A percentile compares a stretch with the other conserved stretches of the same genome.
These are phyloP conservation scores for Plasmodium gaboni DNA, from an alignment of 169 alveolate genomes.

Conservation along the genomic window DNA sequence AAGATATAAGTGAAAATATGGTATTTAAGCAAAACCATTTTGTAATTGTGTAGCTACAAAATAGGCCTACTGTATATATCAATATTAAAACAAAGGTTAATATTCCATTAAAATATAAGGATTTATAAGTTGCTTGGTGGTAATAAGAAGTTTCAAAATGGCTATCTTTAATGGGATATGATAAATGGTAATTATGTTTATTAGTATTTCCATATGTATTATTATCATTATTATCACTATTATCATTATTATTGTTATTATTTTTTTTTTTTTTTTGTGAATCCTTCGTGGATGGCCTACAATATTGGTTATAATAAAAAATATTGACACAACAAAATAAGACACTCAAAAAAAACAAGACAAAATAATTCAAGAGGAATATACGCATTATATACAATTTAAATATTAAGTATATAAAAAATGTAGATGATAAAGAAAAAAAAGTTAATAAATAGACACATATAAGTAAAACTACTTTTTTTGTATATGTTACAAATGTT, in stretches of 20 bases:
- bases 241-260: not conserved
- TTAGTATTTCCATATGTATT: not conserved
- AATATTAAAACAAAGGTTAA: slow-evolving; percentile 6
- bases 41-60: slow-evolving; percentile 31
- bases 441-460: slow-evolving; percentile 8
- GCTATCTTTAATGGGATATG: not conserved
- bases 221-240: not conserved
- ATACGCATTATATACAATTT: slow-evolving; percentile 20
- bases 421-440: slow-evolving; percentile 43
- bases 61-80: slow-evolving; percentile 22
- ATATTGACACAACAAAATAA: slow-evolving; percentile 33
- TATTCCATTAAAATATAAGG: slow-evolving; percentile 49
- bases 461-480: slow-evolving; percentile 6
- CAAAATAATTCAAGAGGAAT: slow-evolving; percentile 21
- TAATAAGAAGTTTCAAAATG: not conserved
- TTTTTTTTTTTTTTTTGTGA: not conserved
- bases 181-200: not conserved
- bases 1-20: slow-evolving; percentile 1
- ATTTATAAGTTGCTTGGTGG: slow-evolving; percentile 38
- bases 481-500: slow-evolving; percentile 3
- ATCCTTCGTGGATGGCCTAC: not conserved
- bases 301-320: slow-evolving; percentile 27
- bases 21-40: slow-evolving; percentile 28
- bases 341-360: slow-evolving; percentile 48
- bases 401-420: slow-evolving; percentile 32